Evolutionary conservation across 2,329 filamentous ascomycete genomes (phyloP).

Genomic region (Pseudogymnoascus sp.): DNA sequence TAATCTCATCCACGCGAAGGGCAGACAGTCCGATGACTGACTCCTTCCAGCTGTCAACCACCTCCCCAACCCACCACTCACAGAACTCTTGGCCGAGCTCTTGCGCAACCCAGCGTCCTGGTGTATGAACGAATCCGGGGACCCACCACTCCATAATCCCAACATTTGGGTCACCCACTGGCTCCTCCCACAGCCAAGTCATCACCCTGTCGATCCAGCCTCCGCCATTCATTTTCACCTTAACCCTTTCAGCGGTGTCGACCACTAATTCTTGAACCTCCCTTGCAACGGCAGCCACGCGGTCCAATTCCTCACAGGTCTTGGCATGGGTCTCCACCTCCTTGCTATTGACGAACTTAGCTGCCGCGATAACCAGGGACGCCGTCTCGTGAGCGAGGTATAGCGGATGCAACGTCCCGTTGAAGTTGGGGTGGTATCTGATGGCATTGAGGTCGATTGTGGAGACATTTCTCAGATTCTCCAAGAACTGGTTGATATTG

Average conservation of each 20-base stretch:
- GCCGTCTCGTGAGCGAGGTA: conserved; percentile 25
- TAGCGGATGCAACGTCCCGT: conserved; percentile 22
- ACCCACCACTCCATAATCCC: background rate
- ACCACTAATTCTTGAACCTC: conserved; percentile 14
- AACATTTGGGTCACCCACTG: background rate
- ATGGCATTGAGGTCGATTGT: background rate
- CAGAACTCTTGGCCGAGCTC: conserved; percentile 8
- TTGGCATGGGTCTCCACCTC: conserved; percentile 7
- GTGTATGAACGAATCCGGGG: background rate
- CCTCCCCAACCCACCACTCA: conserved; percentile 18
- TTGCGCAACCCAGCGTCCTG: conserved; percentile 3
- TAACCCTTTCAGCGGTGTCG: conserved; percentile 16
- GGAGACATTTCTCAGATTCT: background rate
- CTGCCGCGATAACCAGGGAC: conserved; percentile 17
- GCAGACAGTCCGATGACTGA: conserved; percentile 24
- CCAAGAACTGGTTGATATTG: background rate
- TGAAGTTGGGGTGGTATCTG: background rate
- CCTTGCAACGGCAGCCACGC: conserved; percentile 11
- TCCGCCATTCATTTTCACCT: conserved; percentile 25
- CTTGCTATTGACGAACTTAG: conserved; percentile 16
- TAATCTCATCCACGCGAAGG: conserved; percentile 13
- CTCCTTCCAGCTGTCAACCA: conserved; percentile 25
- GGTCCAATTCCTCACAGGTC: background rate
- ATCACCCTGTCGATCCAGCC: conserved; percentile 29
- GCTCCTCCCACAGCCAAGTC: conserved; percentile 6